Evolutionary conservation across 208 protist genomes (phyloP).

Genomic region (Naegleria gruberi): DNA sequence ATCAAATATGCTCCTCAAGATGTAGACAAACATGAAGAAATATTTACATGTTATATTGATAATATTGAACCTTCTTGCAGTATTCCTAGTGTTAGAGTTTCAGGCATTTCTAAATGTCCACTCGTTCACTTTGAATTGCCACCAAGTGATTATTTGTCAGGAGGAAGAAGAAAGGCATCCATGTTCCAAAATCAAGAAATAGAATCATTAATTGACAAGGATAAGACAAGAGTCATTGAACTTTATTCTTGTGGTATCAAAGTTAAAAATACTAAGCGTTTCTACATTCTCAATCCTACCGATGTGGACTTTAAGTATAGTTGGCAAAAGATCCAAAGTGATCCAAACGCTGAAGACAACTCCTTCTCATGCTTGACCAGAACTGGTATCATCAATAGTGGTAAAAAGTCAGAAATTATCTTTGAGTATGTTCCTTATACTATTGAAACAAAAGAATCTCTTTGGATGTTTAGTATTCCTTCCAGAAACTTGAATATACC

Average conservation of each 20-base stretch:
- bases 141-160: constrained; percentile 69
- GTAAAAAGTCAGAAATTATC: constrained; percentile 81
- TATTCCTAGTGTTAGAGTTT: constrained; percentile 50
- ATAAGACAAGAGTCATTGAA: constrained; percentile 62
- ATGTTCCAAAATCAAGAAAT: background rate
- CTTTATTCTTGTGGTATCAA: constrained; percentile 78
- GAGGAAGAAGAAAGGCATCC: constrained; percentile 45
- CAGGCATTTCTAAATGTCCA: constrained; percentile 71
- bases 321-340: constrained; percentile 60
- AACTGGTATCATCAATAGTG: constrained; percentile 57
- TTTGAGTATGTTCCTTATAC: constrained; percentile 86
- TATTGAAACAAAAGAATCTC: constrained; percentile 64
- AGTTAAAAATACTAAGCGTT: constrained; percentile 67
- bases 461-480: constrained; percentile 79
- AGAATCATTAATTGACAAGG: background rate
- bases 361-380: background rate
- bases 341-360: background rate
- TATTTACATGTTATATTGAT: constrained; percentile 54
- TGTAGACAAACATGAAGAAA: constrained; percentile 44
- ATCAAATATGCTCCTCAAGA: constrained; percentile 71
- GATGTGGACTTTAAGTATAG: constrained; percentile 75
- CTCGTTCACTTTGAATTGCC: constrained; percentile 89
- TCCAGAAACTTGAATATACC: constrained; percentile 55
- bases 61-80: constrained; percentile 38
- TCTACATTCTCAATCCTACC: constrained; percentile 90